A percentile compares a stretch with the other conserved stretches of the same genome.
phyloP scores from a whole-genome alignment of 768 basidiomycete species.

The Tricholoma hemisulphureum region DNA sequence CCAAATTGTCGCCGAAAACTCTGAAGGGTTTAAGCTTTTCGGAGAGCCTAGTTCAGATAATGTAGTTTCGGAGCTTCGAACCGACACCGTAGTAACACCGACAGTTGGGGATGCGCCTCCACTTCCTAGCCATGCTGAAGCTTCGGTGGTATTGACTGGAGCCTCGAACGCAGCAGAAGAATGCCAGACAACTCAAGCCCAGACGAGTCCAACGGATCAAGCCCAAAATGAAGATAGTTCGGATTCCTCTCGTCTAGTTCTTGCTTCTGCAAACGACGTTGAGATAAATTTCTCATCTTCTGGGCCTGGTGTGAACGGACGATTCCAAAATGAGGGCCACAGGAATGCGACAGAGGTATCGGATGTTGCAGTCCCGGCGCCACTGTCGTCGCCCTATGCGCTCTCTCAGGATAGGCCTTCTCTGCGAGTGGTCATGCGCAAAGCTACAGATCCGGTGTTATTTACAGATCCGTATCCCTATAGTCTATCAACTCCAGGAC shows the following conservation, averaged over 20 bases:
- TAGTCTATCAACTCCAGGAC: constrained; percentile 43
- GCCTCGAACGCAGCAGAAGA: background rate
- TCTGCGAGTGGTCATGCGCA: constrained; percentile 13
- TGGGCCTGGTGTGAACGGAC: background rate
- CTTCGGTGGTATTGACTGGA: background rate
- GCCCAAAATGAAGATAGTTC: background rate
- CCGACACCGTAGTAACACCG: background rate
- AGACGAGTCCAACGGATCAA: background rate
- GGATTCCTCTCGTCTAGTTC: background rate
- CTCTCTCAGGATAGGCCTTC: constrained; percentile 1
- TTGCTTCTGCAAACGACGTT: background rate
- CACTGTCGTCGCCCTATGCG: background rate
- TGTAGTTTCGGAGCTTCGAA: background rate
- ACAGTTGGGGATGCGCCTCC: background rate
- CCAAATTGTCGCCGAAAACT: background rate
- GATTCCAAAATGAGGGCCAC: background rate
- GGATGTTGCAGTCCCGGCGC: background rate
- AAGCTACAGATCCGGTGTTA: constrained; percentile 32
- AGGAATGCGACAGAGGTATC: background rate
- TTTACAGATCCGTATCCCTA: constrained; percentile 46
- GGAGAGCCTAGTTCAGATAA: background rate
- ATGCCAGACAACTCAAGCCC: background rate
- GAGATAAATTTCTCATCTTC: background rate
- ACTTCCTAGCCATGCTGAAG: background rate
- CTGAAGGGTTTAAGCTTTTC: background rate